Conservation (phyloP, 805 yeast species). For the Sporopachydermia lactativora region DNA sequence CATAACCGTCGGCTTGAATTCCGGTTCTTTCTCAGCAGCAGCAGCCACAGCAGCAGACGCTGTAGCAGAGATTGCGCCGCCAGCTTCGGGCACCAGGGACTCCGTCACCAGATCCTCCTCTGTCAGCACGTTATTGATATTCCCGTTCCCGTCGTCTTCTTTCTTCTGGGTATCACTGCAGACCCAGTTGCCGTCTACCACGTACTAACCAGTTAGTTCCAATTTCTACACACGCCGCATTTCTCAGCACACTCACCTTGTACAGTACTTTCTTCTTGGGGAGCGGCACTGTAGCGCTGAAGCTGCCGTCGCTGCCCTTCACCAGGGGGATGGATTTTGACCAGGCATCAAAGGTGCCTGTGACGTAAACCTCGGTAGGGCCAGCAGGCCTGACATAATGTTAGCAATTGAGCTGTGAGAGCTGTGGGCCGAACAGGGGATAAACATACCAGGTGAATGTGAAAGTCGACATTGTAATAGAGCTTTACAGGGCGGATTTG, state of each 20-base stretch:
- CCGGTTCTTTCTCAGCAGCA: not conserved
- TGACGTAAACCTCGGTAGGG: constrained; percentile 42
- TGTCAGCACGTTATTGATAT: constrained; percentile 35
- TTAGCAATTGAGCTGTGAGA: no score
- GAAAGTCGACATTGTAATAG: not conserved
- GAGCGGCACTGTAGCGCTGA: constrained; percentile 44
- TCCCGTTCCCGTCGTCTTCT: constrained; percentile 35
- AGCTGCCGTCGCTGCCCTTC: constrained; percentile 45
- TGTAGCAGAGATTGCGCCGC: constrained; percentile 14
- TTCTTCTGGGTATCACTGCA: constrained; percentile 25
- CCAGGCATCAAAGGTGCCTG: constrained; percentile 67
- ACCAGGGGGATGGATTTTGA: constrained; percentile 43
- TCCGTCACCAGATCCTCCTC: constrained; percentile 22
- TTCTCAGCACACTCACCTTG: constrained; percentile 16
- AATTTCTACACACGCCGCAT: not conserved
- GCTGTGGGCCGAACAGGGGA: no score
- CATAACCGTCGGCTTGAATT: constrained; percentile 23
- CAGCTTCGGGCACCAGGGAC: constrained; percentile 24
- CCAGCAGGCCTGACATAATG: constrained; percentile 34
- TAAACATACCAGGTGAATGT: not conserved
- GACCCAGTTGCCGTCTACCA: constrained; percentile 60
- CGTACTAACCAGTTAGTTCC: constrained; percentile 25
- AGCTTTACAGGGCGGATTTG: no score
- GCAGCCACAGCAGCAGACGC: not conserved
- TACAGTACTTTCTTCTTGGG: constrained; percentile 28